Evolutionary conservation across 2,329 filamentous ascomycete genomes (phyloP).

Genomic region (Sporothrix pallida): DNA sequence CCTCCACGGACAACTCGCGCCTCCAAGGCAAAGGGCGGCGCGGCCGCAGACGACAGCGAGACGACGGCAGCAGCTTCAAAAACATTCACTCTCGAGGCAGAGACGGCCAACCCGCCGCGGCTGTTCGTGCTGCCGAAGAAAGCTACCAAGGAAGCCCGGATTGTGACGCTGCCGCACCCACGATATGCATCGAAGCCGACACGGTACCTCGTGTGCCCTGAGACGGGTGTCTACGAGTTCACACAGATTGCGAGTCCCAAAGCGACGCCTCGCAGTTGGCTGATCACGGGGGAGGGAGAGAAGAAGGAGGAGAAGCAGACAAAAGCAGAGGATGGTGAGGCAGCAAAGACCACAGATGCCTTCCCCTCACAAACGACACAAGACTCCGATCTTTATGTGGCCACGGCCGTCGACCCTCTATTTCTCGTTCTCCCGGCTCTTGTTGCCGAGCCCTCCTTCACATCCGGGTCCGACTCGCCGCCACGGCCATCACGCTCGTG

Average conservation of each 20-base stretch:
- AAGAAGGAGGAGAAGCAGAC: background rate
- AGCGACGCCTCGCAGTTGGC: conserved; percentile 65
- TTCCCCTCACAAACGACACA: conserved; percentile 60
- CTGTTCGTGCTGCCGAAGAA: conserved; percentile 67
- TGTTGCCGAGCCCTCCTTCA: conserved; percentile 48
- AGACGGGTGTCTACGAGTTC: conserved; percentile 69
- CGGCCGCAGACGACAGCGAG: conserved; percentile 42
- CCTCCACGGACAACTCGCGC: conserved; percentile 49
- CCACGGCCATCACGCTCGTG: conserved; percentile 5
- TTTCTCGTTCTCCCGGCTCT: conserved; percentile 83
- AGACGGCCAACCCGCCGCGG: conserved; percentile 54
- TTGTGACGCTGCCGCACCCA: conserved; percentile 66
- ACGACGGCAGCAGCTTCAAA: conserved; percentile 40
- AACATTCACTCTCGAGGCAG: conserved; percentile 51
- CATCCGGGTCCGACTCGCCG: conserved; percentile 40
- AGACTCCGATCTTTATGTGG: conserved; percentile 76
- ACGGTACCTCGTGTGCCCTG: conserved; percentile 67
- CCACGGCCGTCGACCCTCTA: conserved; percentile 81
- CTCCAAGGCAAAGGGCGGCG: conserved; percentile 46
- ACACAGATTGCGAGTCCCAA: conserved; percentile 61
- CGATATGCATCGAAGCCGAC: conserved; percentile 57
- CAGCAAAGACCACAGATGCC: background rate
- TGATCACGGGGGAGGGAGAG: conserved; percentile 50
- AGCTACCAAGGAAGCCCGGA: conserved; percentile 59
- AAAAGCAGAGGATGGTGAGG: conserved; percentile 27